Base-by-base conservation (phyloP, 1,284 basidiomycete genomes). In the Ustilago nuda region DNA sequence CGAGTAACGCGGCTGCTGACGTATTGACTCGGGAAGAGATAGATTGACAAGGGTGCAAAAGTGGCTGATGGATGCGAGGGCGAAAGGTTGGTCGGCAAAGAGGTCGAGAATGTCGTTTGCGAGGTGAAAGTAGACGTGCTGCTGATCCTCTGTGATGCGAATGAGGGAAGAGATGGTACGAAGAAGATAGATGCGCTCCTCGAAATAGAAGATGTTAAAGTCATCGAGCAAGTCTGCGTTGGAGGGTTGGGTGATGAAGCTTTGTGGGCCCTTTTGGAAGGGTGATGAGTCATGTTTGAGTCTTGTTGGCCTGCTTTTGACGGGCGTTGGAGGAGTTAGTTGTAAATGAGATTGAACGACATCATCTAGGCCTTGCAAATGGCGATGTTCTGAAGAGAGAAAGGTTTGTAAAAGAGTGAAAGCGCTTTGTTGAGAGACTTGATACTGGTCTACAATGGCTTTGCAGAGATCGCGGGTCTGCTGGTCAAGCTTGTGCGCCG, bases 141-240 rank as follows among this genome's bases (percentile, higher is more conserved):
- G 85, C 1, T 88, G 69, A 70, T 91, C 84, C 88, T 90, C 90
- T 41, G 90, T 88, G 8, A 92, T 91, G 61, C 90, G 89, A 88
- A 87, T 67, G 27, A 84, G 72, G n/a, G 81, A 76, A 37, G 71
- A 66, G 54, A 82, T 67, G 69, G 81, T 81, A 56, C 92, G 91
- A 32, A 91, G 87, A 50, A 89, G 82, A 81, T 88, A 90, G n/a
- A 94, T 89, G 19, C 92, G 89, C 85, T 94, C 93, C 8, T 91
- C 89, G 79, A 91, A 91, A 85, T 92, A 93, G 87, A 94, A 94
- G 15, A 91, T 90, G 2, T 90, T 92, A 79, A 94, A 91, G 12
- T 90, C 90, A 61, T 90, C 89, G 12, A 93, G 84, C 48, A 94
- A 88, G 13, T 77, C 76, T n/a, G 66, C 51, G 8, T n/a, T 55